Percentiles rank a stretch among this genome's conserved stretches.
These are phyloP conservation scores for Solanum rostratum DNA, from an alignment of 257 asterid species.

Conservation along the genomic window DNA sequence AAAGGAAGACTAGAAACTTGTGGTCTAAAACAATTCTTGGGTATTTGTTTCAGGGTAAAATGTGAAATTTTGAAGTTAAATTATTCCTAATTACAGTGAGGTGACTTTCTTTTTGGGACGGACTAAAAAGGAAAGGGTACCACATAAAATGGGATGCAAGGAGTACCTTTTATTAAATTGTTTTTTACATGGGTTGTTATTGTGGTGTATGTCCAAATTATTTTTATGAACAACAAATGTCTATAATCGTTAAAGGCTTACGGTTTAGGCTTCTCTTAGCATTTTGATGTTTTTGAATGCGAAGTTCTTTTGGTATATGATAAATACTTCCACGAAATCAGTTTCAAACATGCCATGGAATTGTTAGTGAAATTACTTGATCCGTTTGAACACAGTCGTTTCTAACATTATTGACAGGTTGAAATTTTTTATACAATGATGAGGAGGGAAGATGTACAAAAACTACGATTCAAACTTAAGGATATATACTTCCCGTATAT, in stretches of 20 bases:
- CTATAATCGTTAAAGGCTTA: not conserved
- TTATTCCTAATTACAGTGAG: no score
- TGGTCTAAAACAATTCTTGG: no score
- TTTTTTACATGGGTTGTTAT: not conserved
- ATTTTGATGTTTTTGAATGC: not conserved
- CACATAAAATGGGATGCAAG: no score
- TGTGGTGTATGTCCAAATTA: not conserved
- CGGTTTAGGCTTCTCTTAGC: not conserved
- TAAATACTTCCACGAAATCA: not conserved
- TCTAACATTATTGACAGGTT: constrained; percentile 29
- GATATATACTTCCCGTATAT: constrained; percentile 81
- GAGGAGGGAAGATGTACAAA: constrained; percentile 7
- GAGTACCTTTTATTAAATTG: not conserved
- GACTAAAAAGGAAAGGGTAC: no score
- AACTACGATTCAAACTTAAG: constrained; percentile 36
- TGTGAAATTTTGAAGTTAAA: no score
- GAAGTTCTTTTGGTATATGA: not conserved
- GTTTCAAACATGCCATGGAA: not conserved
- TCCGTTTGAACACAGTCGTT: not conserved
- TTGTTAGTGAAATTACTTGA: not conserved
- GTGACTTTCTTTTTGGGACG: no score
- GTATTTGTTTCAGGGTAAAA: no score
- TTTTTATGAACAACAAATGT: not conserved
- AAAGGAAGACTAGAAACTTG: no score
- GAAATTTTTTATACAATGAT: constrained; percentile 36